Percentiles rank a stretch among this genome's conserved stretches.
Evolutionary conservation across 306 rosid genomes (phyloP).

Genomic region (Sesbania bispinosa): DNA sequence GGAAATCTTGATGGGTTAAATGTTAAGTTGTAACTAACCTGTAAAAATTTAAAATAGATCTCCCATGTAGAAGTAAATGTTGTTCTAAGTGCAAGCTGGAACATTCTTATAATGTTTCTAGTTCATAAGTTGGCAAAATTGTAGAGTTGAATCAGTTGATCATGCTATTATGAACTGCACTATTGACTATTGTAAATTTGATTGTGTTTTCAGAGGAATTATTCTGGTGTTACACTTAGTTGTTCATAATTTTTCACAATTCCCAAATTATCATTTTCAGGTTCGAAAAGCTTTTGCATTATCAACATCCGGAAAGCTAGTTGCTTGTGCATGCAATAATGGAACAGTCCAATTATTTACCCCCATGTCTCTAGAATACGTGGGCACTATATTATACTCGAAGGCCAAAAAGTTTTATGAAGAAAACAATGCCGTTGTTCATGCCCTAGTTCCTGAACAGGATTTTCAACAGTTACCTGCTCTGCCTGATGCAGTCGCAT

Average conservation of each 20-base stretch:
- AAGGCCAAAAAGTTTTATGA: slow-evolving; percentile 38
- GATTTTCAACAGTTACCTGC: slow-evolving; percentile 32
- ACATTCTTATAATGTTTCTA: neutral
- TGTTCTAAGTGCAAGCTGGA: slow-evolving; percentile 5
- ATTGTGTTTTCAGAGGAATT: slow-evolving; percentile 3
- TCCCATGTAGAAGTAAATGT: neutral
- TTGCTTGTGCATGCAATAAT: slow-evolving; percentile 79
- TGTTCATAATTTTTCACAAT: slow-evolving; percentile 14
- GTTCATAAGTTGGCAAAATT: slow-evolving; percentile 20
- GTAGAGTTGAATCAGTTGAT: slow-evolving; percentile 13
- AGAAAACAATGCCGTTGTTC: slow-evolving; percentile 26
- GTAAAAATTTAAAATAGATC: neutral
- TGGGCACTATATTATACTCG: slow-evolving; percentile 53
- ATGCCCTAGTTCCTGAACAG: slow-evolving; percentile 32
- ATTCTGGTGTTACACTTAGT: neutral
- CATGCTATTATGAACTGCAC: slow-evolving; percentile 3
- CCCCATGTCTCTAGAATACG: slow-evolving; percentile 46
- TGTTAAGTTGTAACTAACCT: neutral
- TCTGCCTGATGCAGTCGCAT: slow-evolving; percentile 77
- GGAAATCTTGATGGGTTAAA: slow-evolving; percentile 9
- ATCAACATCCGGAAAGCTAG: slow-evolving; percentile 51
- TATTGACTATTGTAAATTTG: neutral
- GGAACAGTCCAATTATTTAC: slow-evolving; percentile 58
- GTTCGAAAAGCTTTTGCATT: slow-evolving; percentile 62
- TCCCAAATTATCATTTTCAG: slow-evolving; percentile 40